phyloP scores from a whole-genome alignment of 2,329 filamentous ascomycete genomes.

The Aspergillus latus region DNA sequence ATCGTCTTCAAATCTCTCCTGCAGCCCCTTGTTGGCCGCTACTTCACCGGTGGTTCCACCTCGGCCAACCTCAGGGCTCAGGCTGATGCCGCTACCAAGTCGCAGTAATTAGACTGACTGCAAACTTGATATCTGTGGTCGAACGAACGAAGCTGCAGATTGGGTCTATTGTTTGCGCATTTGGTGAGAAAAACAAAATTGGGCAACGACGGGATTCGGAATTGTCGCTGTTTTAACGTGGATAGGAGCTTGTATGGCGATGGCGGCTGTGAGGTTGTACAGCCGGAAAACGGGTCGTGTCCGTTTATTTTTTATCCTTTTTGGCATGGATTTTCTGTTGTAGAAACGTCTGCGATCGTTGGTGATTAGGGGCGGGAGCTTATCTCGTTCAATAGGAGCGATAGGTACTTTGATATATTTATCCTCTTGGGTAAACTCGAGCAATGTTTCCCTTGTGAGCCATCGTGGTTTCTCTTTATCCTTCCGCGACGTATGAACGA shows the following conservation, averaged over 20 bases:
- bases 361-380: conserved; percentile 10
- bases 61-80: conserved; percentile 85
- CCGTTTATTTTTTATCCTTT: conserved; percentile 11
- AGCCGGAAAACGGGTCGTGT: conserved; percentile 1
- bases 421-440: conserved; percentile 24
- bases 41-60: conserved; percentile 77
- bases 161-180: conserved; percentile 22
- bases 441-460: conserved; percentile 13
- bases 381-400: conserved; percentile 11
- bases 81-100: conserved; percentile 67
- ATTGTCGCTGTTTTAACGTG: conserved; percentile 4
- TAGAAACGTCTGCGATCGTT: conserved; percentile 10
- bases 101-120: conserved; percentile 51
- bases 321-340: conserved; percentile 20
- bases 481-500: conserved; percentile 2
- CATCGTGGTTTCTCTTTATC: conserved; percentile 2
- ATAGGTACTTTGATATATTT: conserved; percentile 23
- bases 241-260: background rate
- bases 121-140: conserved; percentile 9
- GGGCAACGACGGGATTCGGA: conserved; percentile 7
- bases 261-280: conserved; percentile 2
- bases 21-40: conserved; percentile 84
- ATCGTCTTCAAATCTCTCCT: conserved; percentile 96
- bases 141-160: conserved; percentile 16
- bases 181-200: conserved; percentile 6